These are phyloP conservation scores for Coffea eugenioides DNA, from an alignment of 257 asterid species.

Conservation along the genomic window DNA sequence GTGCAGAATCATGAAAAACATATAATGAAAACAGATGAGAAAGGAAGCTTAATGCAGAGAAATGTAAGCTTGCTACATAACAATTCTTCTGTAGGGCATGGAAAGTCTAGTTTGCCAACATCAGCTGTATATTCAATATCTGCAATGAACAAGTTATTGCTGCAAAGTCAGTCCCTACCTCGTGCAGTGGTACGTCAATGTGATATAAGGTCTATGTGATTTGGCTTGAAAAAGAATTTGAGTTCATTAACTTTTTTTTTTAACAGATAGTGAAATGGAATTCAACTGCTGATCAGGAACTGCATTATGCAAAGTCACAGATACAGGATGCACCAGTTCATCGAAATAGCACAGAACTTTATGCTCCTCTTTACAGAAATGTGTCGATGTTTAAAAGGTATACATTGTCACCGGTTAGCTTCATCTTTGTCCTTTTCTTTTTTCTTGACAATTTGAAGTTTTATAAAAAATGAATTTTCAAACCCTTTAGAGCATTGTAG, in stretches of 20 bases:
- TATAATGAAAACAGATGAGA: not conserved
- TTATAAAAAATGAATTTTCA: not conserved
- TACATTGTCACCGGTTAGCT: too few species aligned
- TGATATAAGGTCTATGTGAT: not conserved
- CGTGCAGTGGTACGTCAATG: slow-evolving; percentile 24
- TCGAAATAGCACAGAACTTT: slow-evolving; percentile 17
- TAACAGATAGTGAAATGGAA: slow-evolving; percentile 26
- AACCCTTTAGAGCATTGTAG: not conserved
- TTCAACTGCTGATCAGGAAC: slow-evolving; percentile 33
- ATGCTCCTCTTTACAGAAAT: slow-evolving; percentile 34
- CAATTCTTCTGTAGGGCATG: not conserved
- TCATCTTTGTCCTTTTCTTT: not conserved
- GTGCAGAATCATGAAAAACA: not conserved
- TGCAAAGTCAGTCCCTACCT: slow-evolving; percentile 21
- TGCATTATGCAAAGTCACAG: slow-evolving; percentile 27
- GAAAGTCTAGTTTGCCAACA: not conserved
- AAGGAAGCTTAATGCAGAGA: not conserved
- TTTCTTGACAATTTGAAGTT: not conserved
- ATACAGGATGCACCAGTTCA: slow-evolving; percentile 31
- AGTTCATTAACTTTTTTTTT: slow-evolving; percentile 7
- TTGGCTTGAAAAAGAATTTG: not conserved
- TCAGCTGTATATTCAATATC: slow-evolving; percentile 24
- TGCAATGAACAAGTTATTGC: slow-evolving; percentile 38
- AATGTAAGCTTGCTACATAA: not conserved
- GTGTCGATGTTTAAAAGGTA: slow-evolving; percentile 38